Evolutionary conservation across 495 filamentous ascomycete genomes (phyloP).

Genomic region (Pyrenula massariospora): DNA sequence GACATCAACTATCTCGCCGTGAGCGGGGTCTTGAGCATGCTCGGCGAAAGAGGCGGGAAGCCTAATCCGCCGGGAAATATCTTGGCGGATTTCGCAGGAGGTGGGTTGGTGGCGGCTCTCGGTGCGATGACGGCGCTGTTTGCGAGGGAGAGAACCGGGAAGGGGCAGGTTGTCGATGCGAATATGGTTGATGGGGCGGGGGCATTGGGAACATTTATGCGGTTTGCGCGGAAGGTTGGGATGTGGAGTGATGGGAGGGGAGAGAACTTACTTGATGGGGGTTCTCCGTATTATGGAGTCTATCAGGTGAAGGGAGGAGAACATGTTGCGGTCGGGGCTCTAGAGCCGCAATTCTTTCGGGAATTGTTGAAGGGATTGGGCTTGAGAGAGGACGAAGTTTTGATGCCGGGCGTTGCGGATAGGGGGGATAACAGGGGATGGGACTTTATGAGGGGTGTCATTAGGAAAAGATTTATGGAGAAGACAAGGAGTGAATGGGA

Average conservation of each 20-base stretch:
- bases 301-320: constrained; percentile 75
- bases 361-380: constrained; percentile 53
- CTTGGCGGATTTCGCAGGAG: constrained; percentile 83
- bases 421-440: constrained; percentile 44
- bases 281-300: constrained; percentile 76
- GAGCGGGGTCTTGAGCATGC: constrained; percentile 62
- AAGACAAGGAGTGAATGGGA: constrained; percentile 81
- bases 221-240: constrained; percentile 46
- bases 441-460: constrained; percentile 46
- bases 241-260: constrained; percentile 55
- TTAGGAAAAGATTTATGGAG: constrained; percentile 52
- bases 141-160: constrained; percentile 36
- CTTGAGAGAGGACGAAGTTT: constrained; percentile 27
- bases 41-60: constrained; percentile 50
- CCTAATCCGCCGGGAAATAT: constrained; percentile 77
- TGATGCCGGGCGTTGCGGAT: neutral
- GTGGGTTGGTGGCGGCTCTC: constrained; percentile 59
- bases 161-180: constrained; percentile 80
- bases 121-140: constrained; percentile 27
- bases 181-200: constrained; percentile 92
- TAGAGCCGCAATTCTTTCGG: constrained; percentile 78
- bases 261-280: constrained; percentile 69
- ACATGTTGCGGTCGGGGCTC: constrained; percentile 81
- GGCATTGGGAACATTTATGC: constrained; percentile 64
- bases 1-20: constrained; percentile 96